Evolutionary conservation across 208 protist species (phyloP).

Genomic region (Wallacemonas sp.): DNA sequence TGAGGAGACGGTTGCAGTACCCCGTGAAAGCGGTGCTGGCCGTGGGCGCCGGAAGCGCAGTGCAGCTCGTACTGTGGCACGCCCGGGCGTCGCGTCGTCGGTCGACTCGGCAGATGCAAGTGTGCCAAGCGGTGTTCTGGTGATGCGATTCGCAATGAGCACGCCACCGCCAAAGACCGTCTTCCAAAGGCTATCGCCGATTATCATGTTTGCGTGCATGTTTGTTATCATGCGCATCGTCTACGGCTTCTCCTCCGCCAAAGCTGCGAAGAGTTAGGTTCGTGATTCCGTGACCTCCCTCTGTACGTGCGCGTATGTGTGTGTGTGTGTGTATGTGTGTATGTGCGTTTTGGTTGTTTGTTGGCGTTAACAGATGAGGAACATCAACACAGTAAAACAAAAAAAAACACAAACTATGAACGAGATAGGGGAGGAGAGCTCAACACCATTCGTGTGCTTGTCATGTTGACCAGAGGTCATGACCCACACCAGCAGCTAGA

Average conservation of each 20-base stretch:
- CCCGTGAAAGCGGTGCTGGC: neutral
- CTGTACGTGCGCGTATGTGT: neutral
- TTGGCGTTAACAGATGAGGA: no score
- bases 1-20: neutral
- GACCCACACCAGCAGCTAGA: no score
- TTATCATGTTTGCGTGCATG: constrained; percentile 24
- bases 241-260: constrained; percentile 22
- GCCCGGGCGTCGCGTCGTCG: neutral
- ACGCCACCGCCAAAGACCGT: constrained; percentile 20
- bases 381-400: no score
- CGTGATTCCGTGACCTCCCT: neutral
- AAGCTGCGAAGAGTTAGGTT: neutral
- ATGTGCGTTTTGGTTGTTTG: no score
- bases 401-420: no score
- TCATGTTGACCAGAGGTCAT: no score
- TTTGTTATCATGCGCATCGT: constrained; percentile 25
- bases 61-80: neutral
- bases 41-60: neutral
- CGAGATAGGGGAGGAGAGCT: no score
- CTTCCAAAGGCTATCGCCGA: constrained; percentile 20
- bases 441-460: no score
- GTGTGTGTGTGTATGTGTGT: neutral
- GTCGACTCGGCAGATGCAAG: neutral
- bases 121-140: constrained; percentile 18
- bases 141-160: constrained; percentile 25